These are phyloP conservation scores for Plantago ovata DNA, from an alignment of 257 asterid species.

Conservation along the genomic window DNA sequence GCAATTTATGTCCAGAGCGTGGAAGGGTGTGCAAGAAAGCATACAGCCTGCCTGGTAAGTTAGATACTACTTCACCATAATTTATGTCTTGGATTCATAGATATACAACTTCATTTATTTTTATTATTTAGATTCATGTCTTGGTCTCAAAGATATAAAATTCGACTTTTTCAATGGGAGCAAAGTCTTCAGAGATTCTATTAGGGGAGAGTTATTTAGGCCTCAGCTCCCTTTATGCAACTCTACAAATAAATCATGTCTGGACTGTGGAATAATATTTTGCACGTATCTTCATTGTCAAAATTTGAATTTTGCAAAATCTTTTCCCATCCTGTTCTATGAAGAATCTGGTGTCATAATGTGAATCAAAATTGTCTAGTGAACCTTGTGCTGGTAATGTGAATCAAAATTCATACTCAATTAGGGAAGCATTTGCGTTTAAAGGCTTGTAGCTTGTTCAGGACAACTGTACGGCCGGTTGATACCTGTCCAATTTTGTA, in stretches of 20 bases:
- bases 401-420: background rate
- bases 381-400: background rate
- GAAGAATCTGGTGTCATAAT: background rate
- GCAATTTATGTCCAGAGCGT: constrained; percentile 17
- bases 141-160: background rate
- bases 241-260: too few relatives aligned
- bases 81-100: constrained; percentile 2
- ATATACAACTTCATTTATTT: background rate
- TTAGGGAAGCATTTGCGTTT: background rate
- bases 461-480: background rate
- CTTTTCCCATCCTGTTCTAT: too few relatives aligned
- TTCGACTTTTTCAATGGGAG: background rate
- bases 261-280: background rate
- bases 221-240: too few relatives aligned
- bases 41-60: constrained; percentile 17
- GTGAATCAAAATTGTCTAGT: background rate
- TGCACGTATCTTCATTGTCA: background rate
- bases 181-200: background rate
- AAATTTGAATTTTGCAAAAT: background rate
- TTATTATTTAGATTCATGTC: too few relatives aligned
- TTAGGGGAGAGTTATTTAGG: background rate
- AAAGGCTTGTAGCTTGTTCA: background rate
- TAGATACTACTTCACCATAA: constrained; percentile 3
- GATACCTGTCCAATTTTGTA: background rate
- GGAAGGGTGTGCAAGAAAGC: constrained; percentile 6